Evolutionary conservation across 495 filamentous ascomycete genomes (phyloP), one percentile per base, ranked within the genome.

Genomic region (Tuber brumale): DNA sequence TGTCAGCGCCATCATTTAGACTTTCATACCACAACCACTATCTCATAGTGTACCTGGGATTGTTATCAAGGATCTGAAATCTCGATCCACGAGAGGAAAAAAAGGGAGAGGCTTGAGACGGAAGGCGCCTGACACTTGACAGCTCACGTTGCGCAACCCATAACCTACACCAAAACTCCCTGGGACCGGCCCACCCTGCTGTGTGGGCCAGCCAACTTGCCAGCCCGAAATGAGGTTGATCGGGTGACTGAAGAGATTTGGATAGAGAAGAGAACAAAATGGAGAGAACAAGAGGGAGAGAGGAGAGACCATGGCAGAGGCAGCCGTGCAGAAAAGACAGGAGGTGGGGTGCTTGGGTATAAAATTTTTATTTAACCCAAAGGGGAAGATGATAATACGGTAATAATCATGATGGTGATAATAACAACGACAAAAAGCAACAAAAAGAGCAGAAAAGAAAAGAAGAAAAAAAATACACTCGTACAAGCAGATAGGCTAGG

Each of bases 91-190:
- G 74, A 81, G 76, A 66, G 72, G 69, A 66, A 74, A 69, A 76
- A 80, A 80, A 79, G 79, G 77, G 71, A 81, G 79, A 80, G 72
- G 79, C 79, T 80, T 82, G 79, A 82, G 80, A 82, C 80, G 80
- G 79, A 81, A 81, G 72, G 76, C 80, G 79, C 79, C 78, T 81
- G 78, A 80, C 79, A 81, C 71, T 82, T 82, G 81, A 82, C 81
- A 82, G 81, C 81, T 82, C 80, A 80, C 75, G 81, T 80, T 82
- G 75, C 78, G 81, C 80, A 82, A 76, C 79, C 78, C 41, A 80
- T 73, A 82, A 76, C 79, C 78, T 61, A 77, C 77, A 79, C 77
- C 75, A 79, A 44, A 77, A 69, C 77, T 79, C 80, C 46, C 72
- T 78, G 75, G 79, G 80, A 12, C 78, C 75, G 76, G 76, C 74